Percentiles rank a stretch among this genome's conserved stretches.
Evolutionary conservation across 164 flowering plant genomes (phyloP).

Genomic region (Sextonia rubra): DNA sequence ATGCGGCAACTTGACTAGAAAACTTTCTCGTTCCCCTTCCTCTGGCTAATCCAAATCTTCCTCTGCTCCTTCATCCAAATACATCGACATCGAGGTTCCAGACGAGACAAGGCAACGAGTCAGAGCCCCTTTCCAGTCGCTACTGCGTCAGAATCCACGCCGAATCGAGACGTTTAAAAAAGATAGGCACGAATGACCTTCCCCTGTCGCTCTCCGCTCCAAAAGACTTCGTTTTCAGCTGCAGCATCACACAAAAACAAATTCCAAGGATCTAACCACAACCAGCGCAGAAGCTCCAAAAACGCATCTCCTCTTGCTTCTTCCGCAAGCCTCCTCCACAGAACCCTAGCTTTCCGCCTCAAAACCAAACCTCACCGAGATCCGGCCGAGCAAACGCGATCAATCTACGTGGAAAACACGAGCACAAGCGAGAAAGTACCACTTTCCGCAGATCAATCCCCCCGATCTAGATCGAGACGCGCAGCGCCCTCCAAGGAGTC

Average conservation of each 20-base stretch:
- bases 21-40: background rate
- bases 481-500: slow-evolving; percentile 1
- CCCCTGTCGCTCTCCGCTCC: background rate
- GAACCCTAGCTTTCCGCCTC: background rate
- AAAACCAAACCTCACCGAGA: too few species aligned
- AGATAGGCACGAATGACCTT: background rate
- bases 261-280: background rate
- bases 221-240: background rate
- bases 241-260: background rate
- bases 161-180: too few species aligned
- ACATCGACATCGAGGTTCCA: background rate
- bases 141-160: too few species aligned
- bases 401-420: background rate
- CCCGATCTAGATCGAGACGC: slow-evolving; percentile 5
- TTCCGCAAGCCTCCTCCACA: background rate
- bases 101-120: background rate
- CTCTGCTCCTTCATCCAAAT: background rate
- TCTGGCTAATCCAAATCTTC: background rate
- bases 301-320: background rate
- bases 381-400: background rate
- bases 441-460: background rate
- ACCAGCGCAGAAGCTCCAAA: background rate
- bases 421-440: background rate
- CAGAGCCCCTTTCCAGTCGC: too few species aligned
- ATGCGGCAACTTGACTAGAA: background rate